These are phyloP conservation scores for Fonsecaea pedrosoi DNA, from an alignment of 2,329 filamentous ascomycete genomes.

Conservation along the genomic window DNA sequence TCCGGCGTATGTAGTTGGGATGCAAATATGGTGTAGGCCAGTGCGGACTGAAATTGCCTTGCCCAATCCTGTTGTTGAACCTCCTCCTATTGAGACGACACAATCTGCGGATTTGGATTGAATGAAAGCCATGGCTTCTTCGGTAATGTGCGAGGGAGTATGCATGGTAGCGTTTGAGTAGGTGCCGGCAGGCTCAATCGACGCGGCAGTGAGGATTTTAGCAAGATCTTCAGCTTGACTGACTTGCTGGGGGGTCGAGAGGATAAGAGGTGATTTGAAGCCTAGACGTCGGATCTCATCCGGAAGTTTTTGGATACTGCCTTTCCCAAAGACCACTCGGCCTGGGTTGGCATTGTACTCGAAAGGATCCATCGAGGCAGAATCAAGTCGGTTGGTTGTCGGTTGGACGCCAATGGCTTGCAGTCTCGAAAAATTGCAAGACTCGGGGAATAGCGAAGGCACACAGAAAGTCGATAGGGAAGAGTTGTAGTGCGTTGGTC, in stretches of 20 bases:
- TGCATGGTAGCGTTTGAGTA: constrained; percentile 68
- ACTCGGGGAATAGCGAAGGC: not conserved
- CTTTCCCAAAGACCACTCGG: constrained; percentile 64
- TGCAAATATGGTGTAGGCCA: constrained; percentile 63
- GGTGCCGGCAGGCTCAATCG: constrained; percentile 54
- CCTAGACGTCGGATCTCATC: constrained; percentile 54
- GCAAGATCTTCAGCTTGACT: constrained; percentile 55
- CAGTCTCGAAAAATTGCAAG: not conserved
- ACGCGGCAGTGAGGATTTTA: constrained; percentile 50
- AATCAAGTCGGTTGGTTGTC: not conserved
- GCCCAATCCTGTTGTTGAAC: constrained; percentile 67
- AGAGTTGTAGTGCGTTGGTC: not conserved
- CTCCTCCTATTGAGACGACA: constrained; percentile 67
- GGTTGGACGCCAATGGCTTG: not conserved
- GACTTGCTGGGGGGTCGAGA: constrained; percentile 63
- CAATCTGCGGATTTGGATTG: constrained; percentile 58
- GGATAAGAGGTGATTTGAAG: constrained; percentile 59
- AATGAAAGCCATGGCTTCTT: constrained; percentile 60
- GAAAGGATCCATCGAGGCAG: constrained; percentile 57
- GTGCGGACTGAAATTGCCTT: constrained; percentile 64
- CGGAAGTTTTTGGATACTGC: constrained; percentile 58
- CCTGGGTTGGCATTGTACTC: constrained; percentile 62
- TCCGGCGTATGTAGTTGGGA: constrained; percentile 68
- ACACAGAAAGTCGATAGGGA: not conserved
- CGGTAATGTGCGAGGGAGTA: constrained; percentile 64